phyloP scores from a whole-genome alignment of 208 protist genomes.

The Leishmania lainsoni region DNA sequence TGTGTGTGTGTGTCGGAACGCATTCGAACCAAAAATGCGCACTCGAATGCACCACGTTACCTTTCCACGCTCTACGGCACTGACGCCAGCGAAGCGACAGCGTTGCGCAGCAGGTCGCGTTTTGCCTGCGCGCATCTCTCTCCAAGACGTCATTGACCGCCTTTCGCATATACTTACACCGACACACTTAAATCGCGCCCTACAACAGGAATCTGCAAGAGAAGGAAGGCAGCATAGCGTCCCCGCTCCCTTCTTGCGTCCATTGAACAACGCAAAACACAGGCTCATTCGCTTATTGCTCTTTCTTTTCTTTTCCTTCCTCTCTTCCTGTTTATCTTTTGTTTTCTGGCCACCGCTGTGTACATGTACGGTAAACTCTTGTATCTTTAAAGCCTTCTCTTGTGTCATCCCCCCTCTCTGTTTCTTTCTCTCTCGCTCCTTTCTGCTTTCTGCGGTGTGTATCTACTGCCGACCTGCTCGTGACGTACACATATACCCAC shows the following conservation, averaged over 20 bases:
- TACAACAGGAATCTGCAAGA: not conserved
- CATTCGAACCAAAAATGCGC: not conserved
- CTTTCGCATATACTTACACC: not conserved
- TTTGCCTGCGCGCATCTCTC: not conserved
- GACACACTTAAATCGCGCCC: not conserved
- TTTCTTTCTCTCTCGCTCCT: not conserved
- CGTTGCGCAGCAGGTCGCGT: conserved; percentile 6
- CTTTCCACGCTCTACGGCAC: not conserved
- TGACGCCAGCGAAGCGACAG: conserved; percentile 2
- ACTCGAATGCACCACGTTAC: not conserved
- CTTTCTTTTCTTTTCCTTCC: not conserved
- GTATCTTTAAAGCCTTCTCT: not conserved
- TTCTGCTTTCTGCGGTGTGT: not conserved
- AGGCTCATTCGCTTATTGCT: not conserved
- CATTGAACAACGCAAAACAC: not conserved
- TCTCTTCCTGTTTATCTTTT: not conserved
- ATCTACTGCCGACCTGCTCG: not conserved
- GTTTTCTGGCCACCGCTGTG: not conserved
- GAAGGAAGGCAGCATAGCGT: not conserved
- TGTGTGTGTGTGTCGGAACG: not conserved
- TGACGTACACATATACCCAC: not conserved
- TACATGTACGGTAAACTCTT: conserved; percentile 8
- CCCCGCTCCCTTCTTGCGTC: not conserved
- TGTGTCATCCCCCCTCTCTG: not conserved
- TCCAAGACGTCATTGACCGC: not conserved